Evolutionary conservation across 495 filamentous ascomycete genomes (phyloP), one percentile per base, ranked within the genome.

Genomic region (Astrocystis sublimbata): DNA sequence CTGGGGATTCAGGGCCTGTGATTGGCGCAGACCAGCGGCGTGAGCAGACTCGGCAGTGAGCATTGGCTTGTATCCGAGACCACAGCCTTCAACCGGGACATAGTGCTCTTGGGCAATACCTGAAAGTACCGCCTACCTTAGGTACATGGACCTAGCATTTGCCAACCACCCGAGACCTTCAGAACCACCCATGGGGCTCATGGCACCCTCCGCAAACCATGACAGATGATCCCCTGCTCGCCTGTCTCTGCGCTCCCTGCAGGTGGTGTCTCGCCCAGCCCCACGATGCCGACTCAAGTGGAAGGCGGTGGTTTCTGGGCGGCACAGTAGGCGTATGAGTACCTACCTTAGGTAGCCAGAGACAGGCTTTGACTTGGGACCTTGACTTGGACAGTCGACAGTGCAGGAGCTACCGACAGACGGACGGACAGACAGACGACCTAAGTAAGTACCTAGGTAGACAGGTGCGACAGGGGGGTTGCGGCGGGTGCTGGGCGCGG

Each of bases 201-300:
- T n/a, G n/a, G n/a, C n/a, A n/a, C 43, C 56, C 45, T 59, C 42
- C 56, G 31, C 42, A 50, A 49, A 59, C 40, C 38, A 42, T 24
- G 31, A 56, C 60, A 41, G 38, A 15, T 19, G 42, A 51, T 10
- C 47, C 60, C 40, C 17, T 54, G 56, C n/a, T n/a, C n/a, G n/a
- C n/a, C n/a, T n/a, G n/a, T n/a, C n/a, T 50, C 19, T 26, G 43
- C 43, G 5, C 31, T 7, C 8, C 42, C 43, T 31, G n/a, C n/a
- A n/a, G n/a, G n/a, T 53, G 46, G n/a, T 53, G 58, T 61, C 58
- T 53, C 47, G 47, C 49, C 59, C 59, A 61, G 59, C 59, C 59
- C 59, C 59, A 61, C 59, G 47, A 61, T 54, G 31, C 28, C 31
- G 26, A 26, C 31, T 58, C 17, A n/a, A 58, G 55, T 46, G 41